Conservation (phyloP, 331 rosid species). For the Dryas integrifolia region DNA sequence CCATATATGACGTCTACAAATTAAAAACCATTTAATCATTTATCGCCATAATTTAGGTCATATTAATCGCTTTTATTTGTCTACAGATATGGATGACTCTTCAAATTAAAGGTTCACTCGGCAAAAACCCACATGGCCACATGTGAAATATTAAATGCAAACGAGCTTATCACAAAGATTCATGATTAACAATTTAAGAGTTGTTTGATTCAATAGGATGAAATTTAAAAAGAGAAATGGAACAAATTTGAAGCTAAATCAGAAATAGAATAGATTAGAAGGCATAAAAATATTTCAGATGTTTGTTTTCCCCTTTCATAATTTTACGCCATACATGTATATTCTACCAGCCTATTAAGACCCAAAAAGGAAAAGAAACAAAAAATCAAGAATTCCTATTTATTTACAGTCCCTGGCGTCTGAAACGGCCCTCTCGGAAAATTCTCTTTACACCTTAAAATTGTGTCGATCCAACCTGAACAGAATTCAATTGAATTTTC, state of each 20-base stretch:
- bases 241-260: not conserved
- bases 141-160: too few species aligned
- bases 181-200: too few species aligned
- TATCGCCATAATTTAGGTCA: too few species aligned
- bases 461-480: conserved; percentile 44
- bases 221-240: not conserved
- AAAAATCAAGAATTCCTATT: conserved; percentile 52
- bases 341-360: conserved; percentile 27
- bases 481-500: conserved; percentile 19
- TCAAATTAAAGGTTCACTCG: too few species aligned
- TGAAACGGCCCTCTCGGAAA: conserved; percentile 24
- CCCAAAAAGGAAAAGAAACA: not conserved
- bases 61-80: too few species aligned
- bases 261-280: not conserved
- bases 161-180: too few species aligned
- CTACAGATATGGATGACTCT: too few species aligned
- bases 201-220: too few species aligned
- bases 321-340: conserved; percentile 29
- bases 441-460: conserved; percentile 54
- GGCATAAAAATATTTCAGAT: conserved; percentile 17
- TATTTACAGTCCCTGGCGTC: conserved; percentile 59
- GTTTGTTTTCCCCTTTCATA: conserved; percentile 20
- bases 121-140: too few species aligned
- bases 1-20: too few species aligned
- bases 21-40: too few species aligned